Evolutionary conservation across 148 eudicot genomes (phyloP).

Genomic region (Nepenthes mirabilis): DNA sequence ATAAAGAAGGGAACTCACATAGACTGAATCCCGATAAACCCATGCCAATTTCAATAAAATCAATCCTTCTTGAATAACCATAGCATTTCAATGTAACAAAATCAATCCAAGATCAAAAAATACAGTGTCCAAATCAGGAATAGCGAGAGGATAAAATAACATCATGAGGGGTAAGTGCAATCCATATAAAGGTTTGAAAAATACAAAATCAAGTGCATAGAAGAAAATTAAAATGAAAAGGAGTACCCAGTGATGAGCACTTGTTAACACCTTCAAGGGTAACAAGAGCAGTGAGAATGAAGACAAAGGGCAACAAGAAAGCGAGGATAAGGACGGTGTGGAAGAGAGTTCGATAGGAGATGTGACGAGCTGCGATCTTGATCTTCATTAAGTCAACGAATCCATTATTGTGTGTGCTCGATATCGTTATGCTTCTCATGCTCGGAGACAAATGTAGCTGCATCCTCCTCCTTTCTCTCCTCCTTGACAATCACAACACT

Average conservation of each 20-base stretch:
- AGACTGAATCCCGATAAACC: too few relatives aligned
- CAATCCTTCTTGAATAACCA: not conserved
- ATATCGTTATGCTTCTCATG: slow-evolving; percentile 96
- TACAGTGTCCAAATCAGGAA: not conserved
- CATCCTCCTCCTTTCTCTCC: slow-evolving; percentile 37
- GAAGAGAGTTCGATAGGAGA: slow-evolving; percentile 81
- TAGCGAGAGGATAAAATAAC: not conserved
- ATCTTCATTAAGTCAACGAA: slow-evolving; percentile 93
- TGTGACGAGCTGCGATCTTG: slow-evolving; percentile 88
- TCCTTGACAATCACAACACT: not conserved
- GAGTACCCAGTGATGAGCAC: slow-evolving; percentile 84
- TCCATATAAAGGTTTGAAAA: not conserved
- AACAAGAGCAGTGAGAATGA: slow-evolving; percentile 86
- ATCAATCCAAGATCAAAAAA: not conserved
- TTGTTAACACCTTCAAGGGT: slow-evolving; percentile 99
- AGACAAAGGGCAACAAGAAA: slow-evolving; percentile 81
- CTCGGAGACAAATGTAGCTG: slow-evolving; percentile 99
- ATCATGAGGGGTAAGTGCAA: not conserved
- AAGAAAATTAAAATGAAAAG: not conserved
- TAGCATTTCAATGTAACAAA: not conserved
- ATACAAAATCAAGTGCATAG: not conserved
- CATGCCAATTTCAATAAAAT: too few relatives aligned
- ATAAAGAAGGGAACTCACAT: too few relatives aligned
- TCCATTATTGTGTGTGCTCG: slow-evolving; percentile 39
- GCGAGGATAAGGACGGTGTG: slow-evolving; percentile 83